Evolutionary conservation across 2,329 filamentous ascomycete genomes (phyloP).

Genomic region (Tolypocladium capitatum): DNA sequence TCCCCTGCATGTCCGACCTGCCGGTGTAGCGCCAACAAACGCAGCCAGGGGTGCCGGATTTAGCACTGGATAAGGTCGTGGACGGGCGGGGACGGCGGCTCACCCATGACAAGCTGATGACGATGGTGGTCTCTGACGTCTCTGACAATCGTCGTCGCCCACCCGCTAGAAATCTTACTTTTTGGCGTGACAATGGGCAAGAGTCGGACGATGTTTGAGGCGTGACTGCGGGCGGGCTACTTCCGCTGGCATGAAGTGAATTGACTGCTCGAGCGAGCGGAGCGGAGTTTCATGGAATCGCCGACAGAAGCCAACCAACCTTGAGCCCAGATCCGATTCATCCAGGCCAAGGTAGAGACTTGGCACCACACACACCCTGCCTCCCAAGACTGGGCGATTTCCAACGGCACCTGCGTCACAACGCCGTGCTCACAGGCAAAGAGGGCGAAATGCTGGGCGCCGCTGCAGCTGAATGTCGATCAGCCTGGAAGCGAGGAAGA

Average conservation of each 20-base stretch:
- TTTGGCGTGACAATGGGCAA: neutral
- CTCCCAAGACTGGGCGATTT: too few relatives aligned
- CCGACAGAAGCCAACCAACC: neutral
- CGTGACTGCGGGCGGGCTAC: neutral
- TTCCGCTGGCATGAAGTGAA: neutral
- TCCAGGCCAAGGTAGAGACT: neutral
- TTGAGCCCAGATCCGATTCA: too few relatives aligned
- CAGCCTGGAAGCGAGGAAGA: neutral
- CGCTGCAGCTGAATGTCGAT: neutral
- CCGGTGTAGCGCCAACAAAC: neutral
- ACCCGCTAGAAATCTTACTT: neutral
- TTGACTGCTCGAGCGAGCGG: too few relatives aligned
- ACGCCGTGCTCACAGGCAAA: neutral
- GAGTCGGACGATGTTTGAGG: neutral
- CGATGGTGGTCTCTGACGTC: too few relatives aligned
- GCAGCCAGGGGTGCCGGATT: neutral
- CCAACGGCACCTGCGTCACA: neutral
- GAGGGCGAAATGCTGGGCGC: neutral
- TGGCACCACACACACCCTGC: neutral
- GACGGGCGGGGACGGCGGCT: neutral
- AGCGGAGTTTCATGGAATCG: neutral
- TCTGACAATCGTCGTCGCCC: neutral
- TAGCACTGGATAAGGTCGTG: too few relatives aligned
- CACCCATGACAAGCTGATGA: neutral
- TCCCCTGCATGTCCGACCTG: neutral